Evolutionary conservation across 768 basidiomycete species (phyloP).

Genomic region (Agrocybe praecox): DNA sequence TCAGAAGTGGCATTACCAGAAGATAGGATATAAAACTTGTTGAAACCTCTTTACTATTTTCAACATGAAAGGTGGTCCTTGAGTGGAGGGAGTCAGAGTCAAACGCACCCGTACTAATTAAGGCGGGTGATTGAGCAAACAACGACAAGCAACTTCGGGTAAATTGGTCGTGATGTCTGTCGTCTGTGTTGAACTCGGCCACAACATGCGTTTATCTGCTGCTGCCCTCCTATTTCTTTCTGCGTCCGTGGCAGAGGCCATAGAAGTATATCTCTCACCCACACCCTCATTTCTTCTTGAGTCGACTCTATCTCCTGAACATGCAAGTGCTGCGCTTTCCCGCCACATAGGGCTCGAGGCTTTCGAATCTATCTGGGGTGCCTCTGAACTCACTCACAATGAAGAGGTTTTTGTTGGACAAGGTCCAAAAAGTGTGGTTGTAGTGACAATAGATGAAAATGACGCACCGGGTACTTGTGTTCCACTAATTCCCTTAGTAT

Average conservation of each 20-base stretch:
- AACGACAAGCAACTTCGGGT: conserved; percentile 26
- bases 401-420: conserved; percentile 59
- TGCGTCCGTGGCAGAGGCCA: conserved; percentile 44
- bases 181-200: not conserved
- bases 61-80: conserved; percentile 26
- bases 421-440: conserved; percentile 49
- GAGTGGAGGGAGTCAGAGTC: not conserved
- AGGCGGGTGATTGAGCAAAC: conserved; percentile 28
- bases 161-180: not conserved
- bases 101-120: not conserved
- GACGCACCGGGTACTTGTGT: conserved; percentile 52
- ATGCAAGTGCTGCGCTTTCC: conserved; percentile 62
- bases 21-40: conserved; percentile 19
- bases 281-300: conserved; percentile 32
- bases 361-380: conserved; percentile 52
- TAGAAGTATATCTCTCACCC: conserved; percentile 65
- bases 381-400: conserved; percentile 27
- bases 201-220: conserved; percentile 25
- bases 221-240: conserved; percentile 29
- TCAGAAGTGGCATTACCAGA: conserved; percentile 27
- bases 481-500: not conserved
- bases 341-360: conserved; percentile 73
- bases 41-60: conserved; percentile 21
- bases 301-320: conserved; percentile 46
- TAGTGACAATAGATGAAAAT: conserved; percentile 58